Evolutionary conservation across 495 filamentous ascomycete genomes (phyloP).

Genomic region (Lentithecium fluviatile): DNA sequence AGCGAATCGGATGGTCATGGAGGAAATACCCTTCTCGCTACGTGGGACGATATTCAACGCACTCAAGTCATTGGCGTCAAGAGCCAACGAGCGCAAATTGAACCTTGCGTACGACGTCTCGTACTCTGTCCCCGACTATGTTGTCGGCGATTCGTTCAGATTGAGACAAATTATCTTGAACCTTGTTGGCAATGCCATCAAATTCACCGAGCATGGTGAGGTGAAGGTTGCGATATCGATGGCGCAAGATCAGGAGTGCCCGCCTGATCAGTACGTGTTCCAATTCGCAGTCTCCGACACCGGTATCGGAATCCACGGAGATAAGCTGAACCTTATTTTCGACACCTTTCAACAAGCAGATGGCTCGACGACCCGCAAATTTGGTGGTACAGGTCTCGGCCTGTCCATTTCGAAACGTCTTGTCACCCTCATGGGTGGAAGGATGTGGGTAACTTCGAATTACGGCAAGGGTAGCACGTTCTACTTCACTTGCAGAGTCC

Average conservation of each 20-base stretch:
- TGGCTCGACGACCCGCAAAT: slow-evolving; percentile 93
- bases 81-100: slow-evolving; percentile 95
- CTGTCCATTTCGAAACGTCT: slow-evolving; percentile 94
- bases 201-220: slow-evolving; percentile 97
- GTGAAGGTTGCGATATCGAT: slow-evolving; percentile 91
- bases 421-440: slow-evolving; percentile 95
- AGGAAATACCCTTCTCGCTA: slow-evolving; percentile 94
- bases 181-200: slow-evolving; percentile 80
- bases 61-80: slow-evolving; percentile 91
- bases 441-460: slow-evolving; percentile 93
- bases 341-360: slow-evolving; percentile 99
- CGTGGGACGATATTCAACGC: slow-evolving; percentile 97
- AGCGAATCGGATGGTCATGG: slow-evolving; percentile 98
- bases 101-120: slow-evolving; percentile 94
- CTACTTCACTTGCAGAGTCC: slow-evolving; percentile 94
- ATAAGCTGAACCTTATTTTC: slow-evolving; percentile 97
- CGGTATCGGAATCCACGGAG: slow-evolving; percentile 92
- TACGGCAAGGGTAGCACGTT: slow-evolving; percentile 94
- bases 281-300: slow-evolving; percentile 97
- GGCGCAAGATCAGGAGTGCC: slow-evolving; percentile 65
- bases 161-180: slow-evolving; percentile 91
- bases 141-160: slow-evolving; percentile 96
- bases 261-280: slow-evolving; percentile 80
- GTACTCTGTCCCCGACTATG: slow-evolving; percentile 90
- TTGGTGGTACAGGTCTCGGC: slow-evolving; percentile 93